phyloP scores from a whole-genome alignment of 108 stramenopile species.

The Skeletonema costatum region DNA sequence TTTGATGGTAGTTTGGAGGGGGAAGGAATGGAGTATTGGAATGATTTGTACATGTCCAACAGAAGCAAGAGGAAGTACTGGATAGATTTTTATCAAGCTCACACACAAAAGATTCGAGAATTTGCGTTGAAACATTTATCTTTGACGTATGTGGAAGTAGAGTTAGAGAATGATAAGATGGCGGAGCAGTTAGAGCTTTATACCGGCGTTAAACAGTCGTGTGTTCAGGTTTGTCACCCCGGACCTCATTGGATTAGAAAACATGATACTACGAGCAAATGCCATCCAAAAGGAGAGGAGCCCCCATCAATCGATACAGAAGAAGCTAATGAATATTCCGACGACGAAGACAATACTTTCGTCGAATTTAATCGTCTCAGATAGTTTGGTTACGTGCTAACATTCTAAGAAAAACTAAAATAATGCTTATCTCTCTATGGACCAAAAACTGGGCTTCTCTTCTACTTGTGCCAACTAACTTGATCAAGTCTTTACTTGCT shows the following conservation, averaged over 20 bases:
- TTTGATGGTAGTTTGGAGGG: constrained; percentile 32
- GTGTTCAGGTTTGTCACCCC: constrained; percentile 47
- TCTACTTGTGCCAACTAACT: neutral
- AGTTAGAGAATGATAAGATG: constrained; percentile 42
- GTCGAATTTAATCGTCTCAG: too few species aligned
- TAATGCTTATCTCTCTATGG: neutral
- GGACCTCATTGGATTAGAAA: constrained; percentile 37
- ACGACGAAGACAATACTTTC: neutral
- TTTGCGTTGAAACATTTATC: constrained; percentile 53
- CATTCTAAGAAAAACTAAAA: neutral
- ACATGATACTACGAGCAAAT: constrained; percentile 31
- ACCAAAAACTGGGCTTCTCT: neutral
- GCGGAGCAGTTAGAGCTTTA: constrained; percentile 42
- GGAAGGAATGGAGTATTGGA: constrained; percentile 34
- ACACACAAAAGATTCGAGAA: constrained; percentile 55
- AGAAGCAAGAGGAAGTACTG: constrained; percentile 21
- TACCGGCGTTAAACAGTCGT: constrained; percentile 42
- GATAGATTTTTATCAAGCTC: constrained; percentile 52
- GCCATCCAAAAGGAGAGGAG: constrained; percentile 29
- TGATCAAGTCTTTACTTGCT: neutral
- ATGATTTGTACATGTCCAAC: neutral
- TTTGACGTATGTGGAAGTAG: constrained; percentile 57
- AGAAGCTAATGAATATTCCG: neutral
- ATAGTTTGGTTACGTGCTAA: neutral
- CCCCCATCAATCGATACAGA: neutral